Evolutionary conservation across 2,329 filamentous ascomycete genomes (phyloP).

Genomic region (Penicillium sp.): DNA sequence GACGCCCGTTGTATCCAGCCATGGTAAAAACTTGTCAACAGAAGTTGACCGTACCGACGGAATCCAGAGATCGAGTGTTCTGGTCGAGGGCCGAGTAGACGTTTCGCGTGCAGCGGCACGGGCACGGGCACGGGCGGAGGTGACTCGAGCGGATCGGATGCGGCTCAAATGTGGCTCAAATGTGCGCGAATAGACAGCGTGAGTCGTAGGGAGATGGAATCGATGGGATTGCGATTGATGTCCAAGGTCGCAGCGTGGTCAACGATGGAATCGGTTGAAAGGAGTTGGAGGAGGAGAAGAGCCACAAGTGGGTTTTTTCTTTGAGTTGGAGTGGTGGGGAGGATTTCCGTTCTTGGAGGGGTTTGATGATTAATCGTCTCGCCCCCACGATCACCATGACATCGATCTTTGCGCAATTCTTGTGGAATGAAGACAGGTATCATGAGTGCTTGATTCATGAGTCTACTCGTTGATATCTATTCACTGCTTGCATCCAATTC

Average conservation of each 20-base stretch:
- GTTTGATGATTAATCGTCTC: slow-evolving; percentile 19
- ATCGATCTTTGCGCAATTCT: too few species aligned
- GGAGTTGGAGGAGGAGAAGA: slow-evolving; percentile 3
- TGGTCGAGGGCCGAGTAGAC: too few species aligned
- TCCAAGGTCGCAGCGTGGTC: not conserved
- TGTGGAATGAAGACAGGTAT: too few species aligned
- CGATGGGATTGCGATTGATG: not conserved
- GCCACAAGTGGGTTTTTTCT: slow-evolving; percentile 18
- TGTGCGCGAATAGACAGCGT: too few species aligned
- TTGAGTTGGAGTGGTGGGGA: slow-evolving; percentile 13
- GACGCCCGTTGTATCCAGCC: slow-evolving; percentile 69
- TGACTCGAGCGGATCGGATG: slow-evolving; percentile 17
- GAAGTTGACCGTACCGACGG: too few species aligned
- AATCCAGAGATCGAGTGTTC: too few species aligned
- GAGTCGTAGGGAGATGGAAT: slow-evolving; percentile 6
- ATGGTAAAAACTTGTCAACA: slow-evolving; percentile 42
- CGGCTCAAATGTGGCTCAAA: slow-evolving; percentile 14
- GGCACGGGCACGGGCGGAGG: slow-evolving; percentile 1
- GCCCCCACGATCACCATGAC: too few species aligned
- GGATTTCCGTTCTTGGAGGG: slow-evolving; percentile 8
- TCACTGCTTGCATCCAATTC: too few species aligned
- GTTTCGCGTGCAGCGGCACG: not conserved
- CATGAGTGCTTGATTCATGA: too few species aligned
- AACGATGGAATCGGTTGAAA: slow-evolving; percentile 2
- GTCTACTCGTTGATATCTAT: too few species aligned